Conservation (phyloP, 106 monocot genomes). For the Apostasia shenzhenica region DNA sequence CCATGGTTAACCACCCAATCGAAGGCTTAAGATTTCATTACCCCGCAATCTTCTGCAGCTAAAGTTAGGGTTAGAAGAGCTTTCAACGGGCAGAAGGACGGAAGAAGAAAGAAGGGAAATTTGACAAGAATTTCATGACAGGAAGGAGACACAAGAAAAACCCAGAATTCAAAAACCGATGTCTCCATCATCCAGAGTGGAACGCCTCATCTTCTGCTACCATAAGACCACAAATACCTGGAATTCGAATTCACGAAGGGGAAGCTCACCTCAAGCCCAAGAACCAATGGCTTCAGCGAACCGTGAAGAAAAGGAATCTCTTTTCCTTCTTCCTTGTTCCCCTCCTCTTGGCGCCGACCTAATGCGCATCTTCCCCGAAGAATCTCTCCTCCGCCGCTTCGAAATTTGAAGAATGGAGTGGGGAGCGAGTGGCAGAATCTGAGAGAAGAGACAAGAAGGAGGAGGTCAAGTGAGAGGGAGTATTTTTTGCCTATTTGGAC, state of each 20-base stretch:
- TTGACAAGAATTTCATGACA: background rate
- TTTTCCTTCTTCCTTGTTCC: slow-evolving; percentile 3
- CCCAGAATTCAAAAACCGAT: background rate
- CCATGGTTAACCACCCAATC: background rate
- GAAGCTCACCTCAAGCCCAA: background rate
- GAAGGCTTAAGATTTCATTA: background rate
- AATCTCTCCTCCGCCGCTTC: background rate
- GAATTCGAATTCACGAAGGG: background rate
- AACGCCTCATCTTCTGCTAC: background rate
- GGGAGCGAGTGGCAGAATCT: background rate
- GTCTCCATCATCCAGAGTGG: background rate
- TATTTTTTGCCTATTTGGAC: background rate
- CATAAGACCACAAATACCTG: background rate
- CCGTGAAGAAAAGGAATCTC: slow-evolving; percentile 4
- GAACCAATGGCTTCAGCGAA: background rate
- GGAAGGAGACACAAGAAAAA: background rate
- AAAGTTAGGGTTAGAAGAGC: background rate
- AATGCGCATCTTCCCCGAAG: slow-evolving; percentile 1
- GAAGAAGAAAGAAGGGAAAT: background rate
- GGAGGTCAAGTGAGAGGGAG: background rate
- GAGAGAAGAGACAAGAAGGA: slow-evolving; percentile 6
- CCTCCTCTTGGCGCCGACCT: background rate
- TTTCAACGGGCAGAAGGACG: background rate
- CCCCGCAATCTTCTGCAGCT: background rate
- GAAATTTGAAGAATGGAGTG: background rate